phyloP scores from a whole-genome alignment of 2,329 filamentous ascomycete species.

The Venturia effusa region DNA sequence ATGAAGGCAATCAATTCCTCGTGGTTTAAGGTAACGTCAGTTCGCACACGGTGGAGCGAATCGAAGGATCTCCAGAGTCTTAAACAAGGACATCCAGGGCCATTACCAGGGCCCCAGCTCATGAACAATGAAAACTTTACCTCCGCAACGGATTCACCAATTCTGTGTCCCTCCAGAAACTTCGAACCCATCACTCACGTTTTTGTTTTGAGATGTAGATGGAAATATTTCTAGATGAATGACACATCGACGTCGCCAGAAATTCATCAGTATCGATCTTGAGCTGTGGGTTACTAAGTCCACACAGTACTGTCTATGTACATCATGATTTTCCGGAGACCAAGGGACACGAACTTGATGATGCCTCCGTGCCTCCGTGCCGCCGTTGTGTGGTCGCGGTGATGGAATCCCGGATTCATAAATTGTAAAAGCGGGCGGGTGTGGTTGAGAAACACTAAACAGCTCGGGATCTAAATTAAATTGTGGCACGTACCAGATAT shows the following conservation, averaged over 20 bases:
- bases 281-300: too few species aligned
- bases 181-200: too few species aligned
- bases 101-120: not conserved
- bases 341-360: too few species aligned
- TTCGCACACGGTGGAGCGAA: not conserved
- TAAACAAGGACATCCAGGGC: not conserved
- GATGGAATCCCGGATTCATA: not conserved
- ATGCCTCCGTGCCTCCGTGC: too few species aligned
- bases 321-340: too few species aligned
- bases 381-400: not conserved
- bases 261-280: too few species aligned
- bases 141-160: too few species aligned
- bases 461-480: not conserved
- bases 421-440: not conserved
- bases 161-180: too few species aligned
- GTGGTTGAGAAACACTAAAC: not conserved
- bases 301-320: too few species aligned
- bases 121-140: not conserved
- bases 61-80: not conserved
- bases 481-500: not conserved
- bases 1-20: not conserved
- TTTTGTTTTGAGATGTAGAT: too few species aligned
- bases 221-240: too few species aligned
- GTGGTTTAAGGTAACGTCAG: not conserved
- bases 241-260: too few species aligned